Base-by-base conservation (phyloP, 2,329 filamentous ascomycete species). In the Pseudogymnoascus sp. region DNA sequence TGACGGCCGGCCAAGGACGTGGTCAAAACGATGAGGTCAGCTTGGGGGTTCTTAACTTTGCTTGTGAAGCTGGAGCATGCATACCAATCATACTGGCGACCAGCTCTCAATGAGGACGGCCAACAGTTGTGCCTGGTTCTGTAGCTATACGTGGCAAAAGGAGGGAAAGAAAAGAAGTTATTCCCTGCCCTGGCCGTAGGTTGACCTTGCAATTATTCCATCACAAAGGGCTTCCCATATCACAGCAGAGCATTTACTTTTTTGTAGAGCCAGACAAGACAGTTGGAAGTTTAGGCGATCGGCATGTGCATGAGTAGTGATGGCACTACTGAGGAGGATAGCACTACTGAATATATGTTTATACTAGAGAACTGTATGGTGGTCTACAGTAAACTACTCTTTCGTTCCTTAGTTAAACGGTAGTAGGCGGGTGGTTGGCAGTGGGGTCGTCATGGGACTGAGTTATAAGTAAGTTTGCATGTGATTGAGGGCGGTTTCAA, bases 1-100 rank as follows among this genome's bases (percentile, higher is more conserved):
- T 65, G 93, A 97, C 36, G 93, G 93, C 67, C 91, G 87, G 67
- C 93, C 93, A 59, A 97, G 81, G 64, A 97, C 89, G 81, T 97
- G 93, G 77, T 97, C 93, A 86, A 59, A 56, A 18, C 50, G 12
- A 34, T 34, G 28, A 56, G 5, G 50, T 56, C 50, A 56, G 50
- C 50, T 56, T 56, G 50, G 11, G 50, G 28, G 28, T 34, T 56
- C 46, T 18, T 1, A 5, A 12, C 16, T 34, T 34, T 34, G 25
- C n/a, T 1, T 34, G 10, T 56, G 50, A 56, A 56, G 28, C 50
- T 56, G 28, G 50, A 34, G 31, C 28, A 56, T 56, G 46, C 46
- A 56, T 56, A 56, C 50, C 50, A 34, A 56, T 56, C 50, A 56
- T 56, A 36, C 50, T 56, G 50, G n/a, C 50, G 16, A 56, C 28